These are phyloP conservation scores for Umbilicaria muhlenbergii DNA, from an alignment of 495 filamentous ascomycete genomes.

Conservation along the genomic window DNA sequence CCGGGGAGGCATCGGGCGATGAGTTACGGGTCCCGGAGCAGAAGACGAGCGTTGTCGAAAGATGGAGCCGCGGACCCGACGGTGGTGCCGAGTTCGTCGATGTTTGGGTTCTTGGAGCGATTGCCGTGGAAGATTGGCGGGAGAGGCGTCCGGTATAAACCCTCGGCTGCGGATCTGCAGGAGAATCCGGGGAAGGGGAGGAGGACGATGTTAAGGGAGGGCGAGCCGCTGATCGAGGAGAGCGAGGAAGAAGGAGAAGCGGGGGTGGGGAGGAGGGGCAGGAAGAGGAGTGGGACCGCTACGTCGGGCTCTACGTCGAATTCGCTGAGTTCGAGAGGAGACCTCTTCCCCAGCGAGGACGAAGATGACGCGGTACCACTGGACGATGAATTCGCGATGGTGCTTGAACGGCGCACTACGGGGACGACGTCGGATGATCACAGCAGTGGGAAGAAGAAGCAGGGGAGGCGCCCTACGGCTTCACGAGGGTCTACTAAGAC, in stretches of 20 bases:
- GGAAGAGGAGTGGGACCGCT: slow-evolving; percentile 64
- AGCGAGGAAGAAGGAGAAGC: slow-evolving; percentile 28
- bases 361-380: slow-evolving; percentile 84
- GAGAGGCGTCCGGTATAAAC: slow-evolving; percentile 66
- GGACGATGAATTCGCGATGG: slow-evolving; percentile 83
- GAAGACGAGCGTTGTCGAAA: slow-evolving; percentile 45
- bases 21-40: slow-evolving; percentile 65
- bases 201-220: slow-evolving; percentile 27
- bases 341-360: slow-evolving; percentile 83
- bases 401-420: slow-evolving; percentile 50
- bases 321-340: slow-evolving; percentile 81
- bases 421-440: slow-evolving; percentile 48
- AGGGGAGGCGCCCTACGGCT: slow-evolving; percentile 41
- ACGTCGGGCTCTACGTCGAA: slow-evolving; percentile 75
- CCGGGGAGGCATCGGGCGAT: slow-evolving; percentile 63
- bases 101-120: slow-evolving; percentile 71
- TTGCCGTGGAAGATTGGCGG: slow-evolving; percentile 79
- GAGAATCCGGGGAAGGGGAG: slow-evolving; percentile 55
- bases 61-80: slow-evolving; percentile 63
- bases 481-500: slow-evolving; percentile 40
- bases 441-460: slow-evolving; percentile 52
- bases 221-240: slow-evolving; percentile 54
- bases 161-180: slow-evolving; percentile 77
- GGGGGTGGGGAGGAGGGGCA: slow-evolving; percentile 26
- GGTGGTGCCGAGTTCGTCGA: slow-evolving; percentile 73